Evolutionary conservation across 2,329 filamentous ascomycete genomes (phyloP), one percentile per base, ranked within the genome.

Genomic region (Aspergillus sp.): DNA sequence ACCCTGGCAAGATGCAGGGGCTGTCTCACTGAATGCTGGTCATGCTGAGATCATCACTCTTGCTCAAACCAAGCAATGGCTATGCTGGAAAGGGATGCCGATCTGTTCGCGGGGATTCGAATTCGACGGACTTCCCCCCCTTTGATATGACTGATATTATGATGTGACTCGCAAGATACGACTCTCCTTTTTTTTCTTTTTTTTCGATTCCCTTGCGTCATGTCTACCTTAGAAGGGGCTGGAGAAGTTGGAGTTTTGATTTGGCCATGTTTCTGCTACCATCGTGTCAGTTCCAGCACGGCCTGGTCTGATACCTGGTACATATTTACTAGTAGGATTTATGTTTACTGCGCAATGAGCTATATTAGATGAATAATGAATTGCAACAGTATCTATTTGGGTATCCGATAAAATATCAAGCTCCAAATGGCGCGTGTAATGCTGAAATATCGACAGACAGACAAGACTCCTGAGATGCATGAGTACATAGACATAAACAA

Each of bases 381-480:
- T 31, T 54, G 33, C 19, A 51, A 59, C 46, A 57, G 49, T 43
- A 40, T 52, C 41, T 55, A 51, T 50, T 62, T 58, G 62, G 63
- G 62, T 65, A 65, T 65, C 61, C 51, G 51, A 19, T 24, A 53
- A 46, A 46, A 31, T n/a, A 31, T 46, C 49, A 39, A 45, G 43
- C 15, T 52, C 31, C 41, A 53, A 31, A 40, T 53, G 45, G 41
- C 27, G 19, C 35, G 27, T 21, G 41, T 48, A 57, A 52, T 49
- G 45, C 48, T 44, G 43, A 52, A 45, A 37, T 43, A 52, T 27
- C 33, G 35, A 37, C 21, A 35, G 11, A 46, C 45, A 56, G 19
- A 57, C 23, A 31, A 54, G 24, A 63, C 63, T 64, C 63, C 63
- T 48, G 58, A 55, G 63, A 65, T 64, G 62, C 62, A 55, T 45